phyloP scores from a whole-genome alignment of 108 stramenopile genomes.

The Nitzschia sp. region DNA sequence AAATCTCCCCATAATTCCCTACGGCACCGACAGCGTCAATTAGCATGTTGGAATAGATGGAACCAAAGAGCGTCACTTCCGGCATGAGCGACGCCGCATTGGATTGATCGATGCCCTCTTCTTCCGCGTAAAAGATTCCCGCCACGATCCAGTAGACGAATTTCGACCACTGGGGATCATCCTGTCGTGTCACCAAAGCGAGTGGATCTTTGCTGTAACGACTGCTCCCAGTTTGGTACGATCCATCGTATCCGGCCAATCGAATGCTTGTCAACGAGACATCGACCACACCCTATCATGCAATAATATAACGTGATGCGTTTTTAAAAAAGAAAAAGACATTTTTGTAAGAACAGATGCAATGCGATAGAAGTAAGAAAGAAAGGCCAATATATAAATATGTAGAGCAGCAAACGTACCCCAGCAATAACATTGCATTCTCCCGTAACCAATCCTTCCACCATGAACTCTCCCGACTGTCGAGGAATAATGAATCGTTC shows the following conservation, averaged over 20 bases:
- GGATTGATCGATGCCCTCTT: constrained; percentile 29
- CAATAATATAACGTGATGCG: too few species aligned
- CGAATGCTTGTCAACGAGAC: constrained; percentile 12
- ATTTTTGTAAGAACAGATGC: too few species aligned
- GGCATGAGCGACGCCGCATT: constrained; percentile 30
- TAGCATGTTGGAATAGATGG: constrained; percentile 9
- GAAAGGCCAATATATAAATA: too few species aligned
- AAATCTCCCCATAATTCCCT: constrained; percentile 41
- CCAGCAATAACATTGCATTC: constrained; percentile 38
- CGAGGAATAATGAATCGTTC: constrained; percentile 12
- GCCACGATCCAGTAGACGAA: constrained; percentile 52
- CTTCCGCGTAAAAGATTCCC: constrained; percentile 49
- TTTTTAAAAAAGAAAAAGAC: too few species aligned
- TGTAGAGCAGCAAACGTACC: too few species aligned
- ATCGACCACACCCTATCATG: constrained; percentile 14
- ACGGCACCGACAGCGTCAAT: constrained; percentile 14
- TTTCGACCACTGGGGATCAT: constrained; percentile 47
- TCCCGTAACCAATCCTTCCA: constrained; percentile 15
- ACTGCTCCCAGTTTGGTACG: constrained; percentile 24
- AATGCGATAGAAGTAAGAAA: too few species aligned
- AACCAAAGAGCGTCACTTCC: constrained; percentile 38
- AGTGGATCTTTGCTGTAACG: constrained; percentile 35
- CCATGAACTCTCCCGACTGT: background rate
- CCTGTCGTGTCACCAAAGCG: constrained; percentile 43
- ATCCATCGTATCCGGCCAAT: constrained; percentile 16